Conservation (phyloP, 139 green algal species). For the Edaphochlamys debaryana region DNA sequence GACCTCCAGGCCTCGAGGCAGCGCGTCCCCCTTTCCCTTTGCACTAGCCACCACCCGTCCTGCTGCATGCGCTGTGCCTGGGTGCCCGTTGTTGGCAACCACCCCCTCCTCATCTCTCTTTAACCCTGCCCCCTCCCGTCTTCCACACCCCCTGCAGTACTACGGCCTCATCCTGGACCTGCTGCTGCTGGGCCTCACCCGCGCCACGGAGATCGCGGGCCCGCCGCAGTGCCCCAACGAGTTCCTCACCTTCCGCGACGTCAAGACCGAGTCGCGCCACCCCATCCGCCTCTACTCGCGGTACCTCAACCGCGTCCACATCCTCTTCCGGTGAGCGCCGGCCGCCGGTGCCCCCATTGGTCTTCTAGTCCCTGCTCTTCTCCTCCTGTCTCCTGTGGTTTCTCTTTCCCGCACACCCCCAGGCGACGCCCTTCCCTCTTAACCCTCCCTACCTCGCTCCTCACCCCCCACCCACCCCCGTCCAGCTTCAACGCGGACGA, state of each 20-base stretch:
- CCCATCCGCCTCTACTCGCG: constrained; percentile 97
- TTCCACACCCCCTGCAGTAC: constrained; percentile 68
- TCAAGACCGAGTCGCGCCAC: constrained; percentile 89
- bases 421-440: too few species aligned
- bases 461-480: too few species aligned
- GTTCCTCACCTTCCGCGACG: constrained; percentile 95
- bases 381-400: constrained; percentile 79
- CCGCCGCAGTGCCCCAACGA: constrained; percentile 94
- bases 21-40: too few species aligned
- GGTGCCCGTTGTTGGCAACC: too few species aligned
- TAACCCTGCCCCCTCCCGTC: not conserved
- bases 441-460: too few species aligned
- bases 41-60: too few species aligned
- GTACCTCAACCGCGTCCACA: constrained; percentile 81
- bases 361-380: not conserved
- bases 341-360: not conserved
- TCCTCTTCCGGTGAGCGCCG: constrained; percentile 57
- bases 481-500: constrained; percentile 96
- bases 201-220: constrained; percentile 94
- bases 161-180: constrained; percentile 98
- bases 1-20: not conserved
- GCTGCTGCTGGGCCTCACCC: constrained; percentile 96
- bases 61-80: too few species aligned
- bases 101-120: too few species aligned
- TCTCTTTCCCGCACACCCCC: too few species aligned